Evolutionary conservation across 345 rosid species (phyloP).

Genomic region (Brassica carinata): DNA sequence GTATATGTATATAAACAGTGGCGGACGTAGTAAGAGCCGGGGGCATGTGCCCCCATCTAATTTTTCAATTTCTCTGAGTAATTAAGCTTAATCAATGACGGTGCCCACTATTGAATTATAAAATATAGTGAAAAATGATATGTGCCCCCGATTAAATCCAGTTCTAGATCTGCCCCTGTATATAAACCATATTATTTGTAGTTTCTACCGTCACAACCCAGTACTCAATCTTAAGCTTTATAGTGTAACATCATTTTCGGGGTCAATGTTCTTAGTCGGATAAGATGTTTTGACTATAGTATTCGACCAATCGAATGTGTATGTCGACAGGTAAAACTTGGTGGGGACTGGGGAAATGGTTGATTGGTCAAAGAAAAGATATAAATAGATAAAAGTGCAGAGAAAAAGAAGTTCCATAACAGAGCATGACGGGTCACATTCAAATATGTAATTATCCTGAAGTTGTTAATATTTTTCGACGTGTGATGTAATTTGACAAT

Average conservation of each 20-base stretch:
- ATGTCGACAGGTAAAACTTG: conserved; percentile 13
- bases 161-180: too few relatives aligned
- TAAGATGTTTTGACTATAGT: conserved; percentile 37
- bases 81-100: too few relatives aligned
- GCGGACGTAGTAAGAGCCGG: too few relatives aligned
- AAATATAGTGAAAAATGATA: too few relatives aligned
- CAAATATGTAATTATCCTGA: conserved; percentile 4
- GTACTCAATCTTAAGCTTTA: neutral
- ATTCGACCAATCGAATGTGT: neutral
- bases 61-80: too few relatives aligned
- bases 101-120: too few relatives aligned
- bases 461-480: conserved; percentile 17
- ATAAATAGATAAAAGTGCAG: neutral
- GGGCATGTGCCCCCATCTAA: too few relatives aligned
- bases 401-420: neutral
- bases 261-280: conserved; percentile 22
- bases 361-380: conserved; percentile 35
- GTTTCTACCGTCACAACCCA: too few relatives aligned
- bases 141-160: too few relatives aligned
- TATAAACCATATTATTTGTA: neutral
- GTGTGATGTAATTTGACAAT: conserved; percentile 13
- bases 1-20: too few relatives aligned
- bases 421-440: conserved; percentile 8
- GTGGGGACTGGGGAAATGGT: neutral
- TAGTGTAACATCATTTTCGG: conserved; percentile 2